phyloP scores from a whole-genome alignment of 1,284 basidiomycete genomes.

The Taiwanofungus camphoratus region DNA sequence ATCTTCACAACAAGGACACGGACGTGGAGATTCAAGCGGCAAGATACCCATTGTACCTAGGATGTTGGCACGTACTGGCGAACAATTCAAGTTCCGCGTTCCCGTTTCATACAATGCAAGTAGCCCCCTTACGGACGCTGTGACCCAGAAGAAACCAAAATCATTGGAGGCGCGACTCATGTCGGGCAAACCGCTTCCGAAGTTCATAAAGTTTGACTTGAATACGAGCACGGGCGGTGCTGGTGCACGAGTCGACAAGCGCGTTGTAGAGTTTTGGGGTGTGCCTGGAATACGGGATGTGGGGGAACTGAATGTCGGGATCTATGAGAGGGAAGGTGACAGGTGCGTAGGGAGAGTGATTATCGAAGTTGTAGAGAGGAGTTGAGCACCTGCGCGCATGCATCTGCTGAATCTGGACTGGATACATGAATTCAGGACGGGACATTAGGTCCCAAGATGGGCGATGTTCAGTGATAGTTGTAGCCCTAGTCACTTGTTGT shows the following conservation, averaged over 20 bases:
- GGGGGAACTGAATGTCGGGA: conserved; percentile 51
- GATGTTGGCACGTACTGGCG: conserved; percentile 50
- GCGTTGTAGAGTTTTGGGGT: conserved; percentile 52
- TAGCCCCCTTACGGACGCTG: conserved; percentile 4
- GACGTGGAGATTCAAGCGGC: conserved; percentile 17
- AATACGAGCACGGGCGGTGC: conserved; percentile 29
- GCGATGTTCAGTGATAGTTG: too few species aligned
- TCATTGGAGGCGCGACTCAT: conserved; percentile 42
- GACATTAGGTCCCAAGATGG: too few species aligned
- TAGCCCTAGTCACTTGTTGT: too few species aligned
- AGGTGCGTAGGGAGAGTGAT: conserved; percentile 50
- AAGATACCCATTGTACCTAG: conserved; percentile 28
- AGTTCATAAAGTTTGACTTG: conserved; percentile 51
- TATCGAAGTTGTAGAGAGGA: conserved; percentile 53
- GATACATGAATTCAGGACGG: too few species aligned
- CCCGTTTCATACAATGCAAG: conserved; percentile 26
- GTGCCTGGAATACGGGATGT: conserved; percentile 45
- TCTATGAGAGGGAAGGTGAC: conserved; percentile 45
- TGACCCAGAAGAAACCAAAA: conserved; percentile 14
- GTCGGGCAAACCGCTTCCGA: conserved; percentile 50
- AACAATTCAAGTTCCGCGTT: conserved; percentile 57
- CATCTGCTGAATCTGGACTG: too few species aligned
- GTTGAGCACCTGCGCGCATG: conserved; percentile 11
- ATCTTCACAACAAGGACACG: conserved; percentile 42
- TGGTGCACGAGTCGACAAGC: conserved; percentile 27